Evolutionary conservation across 2,329 filamentous ascomycete genomes (phyloP), one percentile per base, ranked within the genome.

Genomic region (Plectosphaerella sp.): DNA sequence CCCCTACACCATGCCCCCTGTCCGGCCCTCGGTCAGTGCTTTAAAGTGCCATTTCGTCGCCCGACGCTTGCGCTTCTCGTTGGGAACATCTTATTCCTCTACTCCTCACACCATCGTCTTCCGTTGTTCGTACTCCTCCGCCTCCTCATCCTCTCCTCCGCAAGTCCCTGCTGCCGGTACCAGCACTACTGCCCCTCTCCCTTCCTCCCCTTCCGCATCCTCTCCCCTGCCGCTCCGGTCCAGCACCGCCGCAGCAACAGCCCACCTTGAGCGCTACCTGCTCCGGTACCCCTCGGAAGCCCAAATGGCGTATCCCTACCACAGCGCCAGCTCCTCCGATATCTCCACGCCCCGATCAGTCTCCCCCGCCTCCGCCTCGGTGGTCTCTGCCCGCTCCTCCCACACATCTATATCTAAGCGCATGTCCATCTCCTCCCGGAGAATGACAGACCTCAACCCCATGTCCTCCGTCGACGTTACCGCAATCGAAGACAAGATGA

Each of bases 401-500:
- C 73, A 75, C 61, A 75, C 76, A 48, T 75, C 78, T 62, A 69
- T 76, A 64, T 74, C 77, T 67, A 76, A 77, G 69, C 75, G 72
- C 62, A 68, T 76, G 58, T 78, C 76, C 61, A 65, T 77, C 55
- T 79, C 74, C 54, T 70, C 72, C 62, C 73, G 78, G 59, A 74
- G 75, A 54, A 72, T 79, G 58, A 76, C 77, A 49, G 67, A 74
- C 57, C 71, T 77, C 57, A 80, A 83, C 62, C 79, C 79, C 57
- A 74, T 82, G 72, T 77, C 78, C 58, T 70, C 76, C 50, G 70
- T 84, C 63, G 79, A 86, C 65, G 70, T 84, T 54, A 58, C 71
- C 43, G 75, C 77, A 58, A 79, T 85, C 57, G 78, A 84, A 70
- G 73, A 82, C 60, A 71, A 75, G 58, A 82, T 86, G 77, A 83